Percentiles rank a stretch among this genome's conserved stretches.
Evolutionary conservation across 179 eudicot genomes (phyloP).

Genomic region (Sideroxylon spinosum): DNA sequence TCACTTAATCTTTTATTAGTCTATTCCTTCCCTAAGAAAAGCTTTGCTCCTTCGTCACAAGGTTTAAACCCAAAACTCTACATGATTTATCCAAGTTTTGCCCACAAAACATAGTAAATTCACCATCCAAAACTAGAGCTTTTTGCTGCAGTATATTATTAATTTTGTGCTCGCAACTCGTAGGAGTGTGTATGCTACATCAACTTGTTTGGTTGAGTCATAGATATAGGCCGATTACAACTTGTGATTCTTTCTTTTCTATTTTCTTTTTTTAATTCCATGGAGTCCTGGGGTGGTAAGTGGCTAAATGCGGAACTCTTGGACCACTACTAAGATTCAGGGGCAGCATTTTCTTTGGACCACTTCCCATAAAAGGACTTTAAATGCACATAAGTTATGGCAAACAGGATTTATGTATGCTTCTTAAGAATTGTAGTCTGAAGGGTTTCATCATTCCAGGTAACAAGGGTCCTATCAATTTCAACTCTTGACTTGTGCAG

Average conservation of each 20-base stretch:
- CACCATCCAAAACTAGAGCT: neutral
- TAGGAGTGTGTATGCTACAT: too few species aligned
- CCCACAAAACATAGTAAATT: too few species aligned
- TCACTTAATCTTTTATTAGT: too few species aligned
- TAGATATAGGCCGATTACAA: neutral
- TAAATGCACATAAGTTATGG: too few species aligned
- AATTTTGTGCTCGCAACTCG: neutral
- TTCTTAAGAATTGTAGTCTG: too few species aligned
- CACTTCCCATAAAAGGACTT: too few species aligned
- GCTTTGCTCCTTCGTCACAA: neutral
- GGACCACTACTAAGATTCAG: neutral
- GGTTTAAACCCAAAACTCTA: neutral
- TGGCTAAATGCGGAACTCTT: neutral
- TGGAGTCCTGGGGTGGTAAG: neutral
- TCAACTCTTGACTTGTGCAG: neutral
- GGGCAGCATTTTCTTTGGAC: neutral
- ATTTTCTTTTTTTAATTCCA: too few species aligned
- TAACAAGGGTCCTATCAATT: neutral
- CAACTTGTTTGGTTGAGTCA: neutral
- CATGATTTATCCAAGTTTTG: too few species aligned
- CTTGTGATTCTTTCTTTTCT: neutral
- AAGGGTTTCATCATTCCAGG: neutral
- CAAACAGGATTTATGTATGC: neutral
- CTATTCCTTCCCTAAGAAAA: too few species aligned
- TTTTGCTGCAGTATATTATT: neutral